These are phyloP conservation scores for Neofusicoccum parvum DNA, from an alignment of 2,329 filamentous ascomycete species.

Conservation along the genomic window DNA sequence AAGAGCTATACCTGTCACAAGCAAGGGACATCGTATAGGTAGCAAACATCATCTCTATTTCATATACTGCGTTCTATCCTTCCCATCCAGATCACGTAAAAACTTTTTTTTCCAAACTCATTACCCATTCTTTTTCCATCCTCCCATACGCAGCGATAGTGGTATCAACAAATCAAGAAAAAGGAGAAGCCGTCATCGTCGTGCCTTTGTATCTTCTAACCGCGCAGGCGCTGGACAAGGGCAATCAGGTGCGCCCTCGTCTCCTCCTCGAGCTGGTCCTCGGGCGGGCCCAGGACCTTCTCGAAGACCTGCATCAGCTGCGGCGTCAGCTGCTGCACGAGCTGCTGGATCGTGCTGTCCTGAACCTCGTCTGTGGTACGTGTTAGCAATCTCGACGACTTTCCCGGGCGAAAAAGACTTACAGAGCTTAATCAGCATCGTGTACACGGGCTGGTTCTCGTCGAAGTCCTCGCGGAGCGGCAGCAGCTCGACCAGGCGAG, in stretches of 20 bases:
- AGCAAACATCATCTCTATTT: not conserved
- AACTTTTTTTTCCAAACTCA: not conserved
- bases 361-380: slow-evolving; percentile 3
- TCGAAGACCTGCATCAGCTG: slow-evolving; percentile 72
- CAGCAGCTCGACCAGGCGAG: slow-evolving; percentile 74
- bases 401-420: slow-evolving; percentile 44
- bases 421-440: slow-evolving; percentile 87
- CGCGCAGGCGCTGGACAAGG: slow-evolving; percentile 59
- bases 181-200: slow-evolving; percentile 14
- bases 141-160: slow-evolving; percentile 12
- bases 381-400: not conserved
- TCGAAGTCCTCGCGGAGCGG: slow-evolving; percentile 92
- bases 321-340: slow-evolving; percentile 69
- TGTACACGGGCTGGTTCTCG: slow-evolving; percentile 92
- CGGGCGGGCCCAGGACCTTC: slow-evolving; percentile 69
- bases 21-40: too few relatives aligned
- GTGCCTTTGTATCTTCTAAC: slow-evolving; percentile 22
- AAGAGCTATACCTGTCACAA: too few relatives aligned
- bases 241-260: slow-evolving; percentile 68
- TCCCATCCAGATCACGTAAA: not conserved
- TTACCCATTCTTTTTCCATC: slow-evolving; percentile 16
- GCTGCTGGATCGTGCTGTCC: slow-evolving; percentile 68
- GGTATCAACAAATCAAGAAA: slow-evolving; percentile 22
- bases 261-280: slow-evolving; percentile 74
- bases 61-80: not conserved